Base-by-base conservation (phyloP, 805 yeast genomes). In the Sugiyamaella smithiae region DNA sequence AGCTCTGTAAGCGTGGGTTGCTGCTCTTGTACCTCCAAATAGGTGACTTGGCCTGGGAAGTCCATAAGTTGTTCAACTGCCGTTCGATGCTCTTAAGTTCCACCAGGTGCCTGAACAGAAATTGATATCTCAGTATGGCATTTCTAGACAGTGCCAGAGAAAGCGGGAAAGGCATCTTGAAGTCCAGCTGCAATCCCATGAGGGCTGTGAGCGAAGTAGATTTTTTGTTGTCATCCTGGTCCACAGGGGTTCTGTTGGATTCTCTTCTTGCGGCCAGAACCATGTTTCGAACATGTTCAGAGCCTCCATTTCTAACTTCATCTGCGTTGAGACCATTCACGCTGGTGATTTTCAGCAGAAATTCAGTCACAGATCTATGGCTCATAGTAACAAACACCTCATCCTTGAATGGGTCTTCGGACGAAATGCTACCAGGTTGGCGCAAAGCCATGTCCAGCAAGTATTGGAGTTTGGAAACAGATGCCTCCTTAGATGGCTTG, bases 101-200 rank as follows among this genome's bases (percentile, higher is more conserved):
- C 35, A 83, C 65, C 32, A 85, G 69, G 54, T 86, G 82, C 54
- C 97, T 77, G 57, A 86, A 88, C 41, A 89, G 68, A 29, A 88
- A 70, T 63, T 91, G 96, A 61, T 84, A 88, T 54, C 93, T 88
- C 43, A 81, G 75, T 14, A 88, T 70, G 22, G 83, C 80, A 12
- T 88, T 84, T 47, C 82, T 77, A 14, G 85, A 80, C 0, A 88
- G 68, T 0, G 93, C 72, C 22, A 91, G 71, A 59, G 88, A 88
- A 43, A 88, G 67, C 0, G 99, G 99, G 62, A 88, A 93, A 2
- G 97, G 97, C 19, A 90, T 62, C 31, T 53, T 53, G 49, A 69
- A 65, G 38, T 70, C 71, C 20, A 72, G 58, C 52, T 68, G 69
- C 28, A 71, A 42, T 0, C 68, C 69, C 46, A 64, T 64, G 6